Evolutionary conservation across 805 yeast species (phyloP).

Genomic region (Ogataea methylovora): DNA sequence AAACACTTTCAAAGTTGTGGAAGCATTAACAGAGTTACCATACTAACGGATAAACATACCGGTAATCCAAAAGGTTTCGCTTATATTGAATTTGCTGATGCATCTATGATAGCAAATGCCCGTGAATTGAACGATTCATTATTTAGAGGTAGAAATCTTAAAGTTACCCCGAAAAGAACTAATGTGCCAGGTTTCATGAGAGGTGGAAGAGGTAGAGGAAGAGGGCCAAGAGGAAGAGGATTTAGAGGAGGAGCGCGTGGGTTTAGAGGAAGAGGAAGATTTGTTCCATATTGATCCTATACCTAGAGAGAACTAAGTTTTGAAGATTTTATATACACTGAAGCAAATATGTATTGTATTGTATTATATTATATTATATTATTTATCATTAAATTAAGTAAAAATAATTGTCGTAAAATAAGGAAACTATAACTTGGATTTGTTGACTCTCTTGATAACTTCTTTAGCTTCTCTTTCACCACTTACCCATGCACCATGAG

Average conservation of each 20-base stretch:
- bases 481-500: slow-evolving; percentile 49
- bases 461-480: slow-evolving; percentile 40
- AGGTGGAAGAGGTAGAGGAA: slow-evolving; percentile 41
- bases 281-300: slow-evolving; percentile 20
- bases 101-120: slow-evolving; percentile 57
- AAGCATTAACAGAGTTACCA: slow-evolving; percentile 71
- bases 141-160: slow-evolving; percentile 63
- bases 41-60: slow-evolving; percentile 60
- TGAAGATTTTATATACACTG: background rate
- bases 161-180: slow-evolving; percentile 72
- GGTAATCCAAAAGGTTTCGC: slow-evolving; percentile 88
- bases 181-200: slow-evolving; percentile 67
- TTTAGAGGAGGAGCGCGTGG: slow-evolving; percentile 15
- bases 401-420: background rate
- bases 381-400: background rate
- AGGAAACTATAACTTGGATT: slow-evolving; percentile 12
- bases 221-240: slow-evolving; percentile 18
- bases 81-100: slow-evolving; percentile 73
- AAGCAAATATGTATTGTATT: background rate
- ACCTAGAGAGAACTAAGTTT: no score
- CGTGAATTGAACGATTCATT: slow-evolving; percentile 55
- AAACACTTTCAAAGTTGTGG: slow-evolving; percentile 66
- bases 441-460: slow-evolving; percentile 14
- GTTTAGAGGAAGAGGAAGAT: slow-evolving; percentile 21
- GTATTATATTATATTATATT: background rate